Conservation (phyloP, 2,329 filamentous ascomycete genomes). For the Volutella citrinella region DNA sequence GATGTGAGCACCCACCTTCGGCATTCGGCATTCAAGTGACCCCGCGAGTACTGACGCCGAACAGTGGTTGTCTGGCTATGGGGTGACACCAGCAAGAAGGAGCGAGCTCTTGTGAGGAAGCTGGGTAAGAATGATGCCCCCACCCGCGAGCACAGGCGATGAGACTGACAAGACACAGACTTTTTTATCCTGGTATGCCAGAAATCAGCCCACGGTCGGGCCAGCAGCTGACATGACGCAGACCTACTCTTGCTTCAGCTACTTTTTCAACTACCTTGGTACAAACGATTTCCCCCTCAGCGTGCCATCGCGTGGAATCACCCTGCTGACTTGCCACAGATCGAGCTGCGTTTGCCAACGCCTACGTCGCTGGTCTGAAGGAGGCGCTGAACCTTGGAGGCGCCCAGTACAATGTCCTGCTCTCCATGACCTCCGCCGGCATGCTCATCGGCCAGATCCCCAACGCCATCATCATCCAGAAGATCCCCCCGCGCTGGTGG, state of each 20-base stretch:
- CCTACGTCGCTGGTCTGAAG: constrained; percentile 5
- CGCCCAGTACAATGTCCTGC: constrained; percentile 3
- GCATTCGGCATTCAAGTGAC: no score
- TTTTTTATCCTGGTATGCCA: constrained; percentile 32
- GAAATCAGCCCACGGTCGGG: no score
- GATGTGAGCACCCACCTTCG: no score
- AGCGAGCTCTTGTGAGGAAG: no score
- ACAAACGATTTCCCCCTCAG: no score
- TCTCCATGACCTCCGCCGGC: constrained; percentile 8
- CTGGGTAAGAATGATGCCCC: no score
- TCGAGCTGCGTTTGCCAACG: constrained; percentile 5
- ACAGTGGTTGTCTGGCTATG: no score
- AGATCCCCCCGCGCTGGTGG: constrained; percentile 56
- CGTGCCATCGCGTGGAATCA: no score
- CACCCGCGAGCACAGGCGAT: no score
- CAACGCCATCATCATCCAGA: constrained; percentile 56
- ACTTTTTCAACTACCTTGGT: constrained; percentile 8
- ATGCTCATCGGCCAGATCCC: constrained; percentile 54
- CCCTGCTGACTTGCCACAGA: not conserved
- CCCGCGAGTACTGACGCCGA: no score
- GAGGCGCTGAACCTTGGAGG: constrained; percentile 3
- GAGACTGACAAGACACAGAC: no score
- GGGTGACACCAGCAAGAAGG: no score
- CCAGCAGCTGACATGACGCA: not conserved
- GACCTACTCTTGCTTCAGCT: constrained; percentile 6